Conservation (phyloP, 2,329 filamentous ascomycete genomes). For the Stachybotrys chlorohalonatus region DNA sequence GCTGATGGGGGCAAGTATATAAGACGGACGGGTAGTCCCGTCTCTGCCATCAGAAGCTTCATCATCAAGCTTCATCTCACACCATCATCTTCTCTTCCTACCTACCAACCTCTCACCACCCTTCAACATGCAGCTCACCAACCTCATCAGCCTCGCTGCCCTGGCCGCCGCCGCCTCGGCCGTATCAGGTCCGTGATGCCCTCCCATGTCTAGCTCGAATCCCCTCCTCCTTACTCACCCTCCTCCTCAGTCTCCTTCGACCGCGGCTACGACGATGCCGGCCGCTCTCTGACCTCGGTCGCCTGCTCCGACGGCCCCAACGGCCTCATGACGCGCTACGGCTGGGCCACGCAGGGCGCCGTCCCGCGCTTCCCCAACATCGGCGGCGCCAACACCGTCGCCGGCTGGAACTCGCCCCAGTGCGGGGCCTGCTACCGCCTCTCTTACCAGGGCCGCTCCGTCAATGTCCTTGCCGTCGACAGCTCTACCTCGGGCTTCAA, state of each 20-base stretch:
- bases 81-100: slow-evolving; percentile 2
- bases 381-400: slow-evolving; percentile 42
- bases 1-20: not conserved
- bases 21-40: not conserved
- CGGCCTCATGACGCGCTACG: slow-evolving; percentile 54
- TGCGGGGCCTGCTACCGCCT: slow-evolving; percentile 54
- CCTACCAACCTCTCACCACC: slow-evolving; percentile 5
- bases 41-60: not conserved
- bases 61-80: slow-evolving; percentile 2
- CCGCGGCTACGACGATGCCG: slow-evolving; percentile 55
- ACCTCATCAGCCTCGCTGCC: slow-evolving; percentile 28
- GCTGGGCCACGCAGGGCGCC: slow-evolving; percentile 45
- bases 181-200: slow-evolving; percentile 17
- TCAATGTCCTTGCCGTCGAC: slow-evolving; percentile 50
- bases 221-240: slow-evolving; percentile 1
- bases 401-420: slow-evolving; percentile 44
- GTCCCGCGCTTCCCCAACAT: slow-evolving; percentile 45
- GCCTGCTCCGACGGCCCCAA: slow-evolving; percentile 61
- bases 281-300: slow-evolving; percentile 45
- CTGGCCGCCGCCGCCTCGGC: slow-evolving; percentile 26
- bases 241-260: slow-evolving; percentile 57
- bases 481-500: slow-evolving; percentile 42
- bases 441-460: slow-evolving; percentile 37
- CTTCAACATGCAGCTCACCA: slow-evolving; percentile 34
- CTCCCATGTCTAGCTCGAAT: not conserved